These are phyloP conservation scores for Boletus speciosus DNA, from an alignment of 768 basidiomycete species.

Conservation along the genomic window DNA sequence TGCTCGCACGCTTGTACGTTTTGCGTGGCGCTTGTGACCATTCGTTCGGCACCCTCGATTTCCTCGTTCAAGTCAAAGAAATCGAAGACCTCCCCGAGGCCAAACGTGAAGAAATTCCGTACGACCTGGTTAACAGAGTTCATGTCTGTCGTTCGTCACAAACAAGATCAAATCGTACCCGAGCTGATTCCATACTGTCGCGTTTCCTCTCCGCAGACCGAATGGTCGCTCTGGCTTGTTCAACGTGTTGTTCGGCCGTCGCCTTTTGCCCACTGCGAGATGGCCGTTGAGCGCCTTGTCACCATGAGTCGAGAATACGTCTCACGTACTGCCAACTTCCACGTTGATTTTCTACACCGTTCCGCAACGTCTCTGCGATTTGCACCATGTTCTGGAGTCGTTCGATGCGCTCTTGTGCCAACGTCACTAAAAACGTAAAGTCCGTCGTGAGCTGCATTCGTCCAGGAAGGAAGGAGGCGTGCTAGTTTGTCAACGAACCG, in stretches of 20 bases:
- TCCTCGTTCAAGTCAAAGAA: constrained; percentile 17
- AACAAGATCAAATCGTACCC: not conserved
- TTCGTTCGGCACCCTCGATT: constrained; percentile 5
- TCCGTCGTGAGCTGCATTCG: constrained; percentile 9
- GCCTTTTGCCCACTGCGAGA: constrained; percentile 2
- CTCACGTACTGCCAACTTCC: constrained; percentile 7
- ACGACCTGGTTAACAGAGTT: constrained; percentile 1
- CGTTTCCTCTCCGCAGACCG: constrained; percentile 10
- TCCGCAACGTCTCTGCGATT: not conserved
- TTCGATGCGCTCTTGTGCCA: constrained; percentile 1
- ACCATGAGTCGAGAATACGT: not conserved
- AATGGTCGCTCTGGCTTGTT: constrained; percentile 12
- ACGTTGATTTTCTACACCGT: not conserved
- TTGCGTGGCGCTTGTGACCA: constrained; percentile 3
- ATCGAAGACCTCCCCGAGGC: constrained; percentile 15
- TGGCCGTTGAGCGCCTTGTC: not conserved
- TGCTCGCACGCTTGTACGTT: constrained; percentile 2
- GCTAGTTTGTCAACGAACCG: not conserved
- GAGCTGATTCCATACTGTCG: constrained; percentile 14
- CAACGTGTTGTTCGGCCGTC: not conserved
- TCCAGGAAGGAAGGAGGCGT: not conserved
- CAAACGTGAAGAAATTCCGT: constrained; percentile 13
- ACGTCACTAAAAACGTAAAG: constrained; percentile 5
- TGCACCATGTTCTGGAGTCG: not conserved
- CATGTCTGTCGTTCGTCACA: not conserved